Conservation (phyloP, 1,139 yeast species). For the Lodderomyces orthopsilosis region DNA sequence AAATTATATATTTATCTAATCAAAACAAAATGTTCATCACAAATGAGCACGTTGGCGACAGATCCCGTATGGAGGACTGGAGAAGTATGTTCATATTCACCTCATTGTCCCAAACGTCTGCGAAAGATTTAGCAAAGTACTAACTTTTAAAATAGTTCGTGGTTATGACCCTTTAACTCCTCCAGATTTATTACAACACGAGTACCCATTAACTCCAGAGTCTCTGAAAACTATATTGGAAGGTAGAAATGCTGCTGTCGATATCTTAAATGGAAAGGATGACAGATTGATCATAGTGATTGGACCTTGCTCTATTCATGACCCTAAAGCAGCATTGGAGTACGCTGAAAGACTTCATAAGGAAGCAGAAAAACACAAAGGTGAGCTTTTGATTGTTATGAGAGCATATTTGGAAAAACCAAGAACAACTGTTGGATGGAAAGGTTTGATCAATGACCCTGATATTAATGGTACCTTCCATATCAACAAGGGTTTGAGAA, state of each 20-base stretch:
- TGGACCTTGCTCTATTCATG: conserved; percentile 96
- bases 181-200: conserved; percentile 80
- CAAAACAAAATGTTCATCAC: conserved; percentile 63
- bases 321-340: conserved; percentile 82
- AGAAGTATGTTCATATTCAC: conserved; percentile 67
- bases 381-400: conserved; percentile 84
- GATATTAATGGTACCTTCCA: conserved; percentile 90
- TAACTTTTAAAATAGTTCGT: conserved; percentile 25
- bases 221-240: conserved; percentile 66
- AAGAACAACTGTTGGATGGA: conserved; percentile 99
- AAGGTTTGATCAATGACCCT: conserved; percentile 96
- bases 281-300: conserved; percentile 85
- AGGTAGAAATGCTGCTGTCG: conserved; percentile 75
- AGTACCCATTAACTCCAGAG: conserved; percentile 63
- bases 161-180: conserved; percentile 92
- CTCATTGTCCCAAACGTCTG: too few species aligned
- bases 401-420: conserved; percentile 98
- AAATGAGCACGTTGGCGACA: conserved; percentile 80
- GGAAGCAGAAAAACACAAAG: conserved; percentile 64
- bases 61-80: conserved; percentile 85
- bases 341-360: conserved; percentile 72
- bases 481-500: conserved; percentile 90
- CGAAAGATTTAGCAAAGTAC: conserved; percentile 9
- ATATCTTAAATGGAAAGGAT: conserved; percentile 68
- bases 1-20: background rate